Evolutionary conservation across 2,329 filamentous ascomycete genomes (phyloP).

Genomic region (Decorospora gaudefroyi): DNA sequence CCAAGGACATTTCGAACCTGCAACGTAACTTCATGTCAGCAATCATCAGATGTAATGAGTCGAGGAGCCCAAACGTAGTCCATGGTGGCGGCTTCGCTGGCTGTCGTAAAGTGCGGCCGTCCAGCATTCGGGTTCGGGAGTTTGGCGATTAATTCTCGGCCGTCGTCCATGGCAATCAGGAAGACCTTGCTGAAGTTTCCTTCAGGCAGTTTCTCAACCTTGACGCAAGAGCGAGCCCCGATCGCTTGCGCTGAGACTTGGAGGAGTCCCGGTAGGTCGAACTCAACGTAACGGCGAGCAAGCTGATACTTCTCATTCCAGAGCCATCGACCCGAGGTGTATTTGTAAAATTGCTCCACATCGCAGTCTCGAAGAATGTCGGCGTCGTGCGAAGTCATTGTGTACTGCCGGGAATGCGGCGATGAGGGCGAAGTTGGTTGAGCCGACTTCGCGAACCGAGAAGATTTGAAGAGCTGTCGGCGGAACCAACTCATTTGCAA

Average conservation of each 20-base stretch:
- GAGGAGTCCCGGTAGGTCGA: slow-evolving; percentile 20
- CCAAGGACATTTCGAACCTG: slow-evolving; percentile 36
- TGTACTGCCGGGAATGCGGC: no score
- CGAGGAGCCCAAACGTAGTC: slow-evolving; percentile 34
- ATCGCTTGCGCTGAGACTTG: slow-evolving; percentile 21
- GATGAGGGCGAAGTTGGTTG: no score
- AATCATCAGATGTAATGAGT: slow-evolving; percentile 31
- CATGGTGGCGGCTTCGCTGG: slow-evolving; percentile 45
- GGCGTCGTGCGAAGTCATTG: no score
- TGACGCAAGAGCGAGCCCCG: slow-evolving; percentile 19
- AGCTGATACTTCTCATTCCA: slow-evolving; percentile 44
- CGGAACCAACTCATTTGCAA: no score
- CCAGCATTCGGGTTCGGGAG: slow-evolving; percentile 44
- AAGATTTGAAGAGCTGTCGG: no score
- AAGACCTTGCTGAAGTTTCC: slow-evolving; percentile 50
- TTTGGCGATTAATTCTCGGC: slow-evolving; percentile 36
- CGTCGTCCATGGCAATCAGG: slow-evolving; percentile 37
- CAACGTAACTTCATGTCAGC: slow-evolving; percentile 13
- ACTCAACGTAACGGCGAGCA: slow-evolving; percentile 35
- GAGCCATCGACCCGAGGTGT: slow-evolving; percentile 32
- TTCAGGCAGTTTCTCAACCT: slow-evolving; percentile 41
- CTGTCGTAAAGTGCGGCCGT: slow-evolving; percentile 36
- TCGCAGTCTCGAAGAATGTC: no score
- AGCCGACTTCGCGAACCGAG: no score
- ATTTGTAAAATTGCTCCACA: slow-evolving; percentile 15